Conservation (phyloP, 2,329 filamentous ascomycete genomes). For the Botrytis sinoallii region DNA sequence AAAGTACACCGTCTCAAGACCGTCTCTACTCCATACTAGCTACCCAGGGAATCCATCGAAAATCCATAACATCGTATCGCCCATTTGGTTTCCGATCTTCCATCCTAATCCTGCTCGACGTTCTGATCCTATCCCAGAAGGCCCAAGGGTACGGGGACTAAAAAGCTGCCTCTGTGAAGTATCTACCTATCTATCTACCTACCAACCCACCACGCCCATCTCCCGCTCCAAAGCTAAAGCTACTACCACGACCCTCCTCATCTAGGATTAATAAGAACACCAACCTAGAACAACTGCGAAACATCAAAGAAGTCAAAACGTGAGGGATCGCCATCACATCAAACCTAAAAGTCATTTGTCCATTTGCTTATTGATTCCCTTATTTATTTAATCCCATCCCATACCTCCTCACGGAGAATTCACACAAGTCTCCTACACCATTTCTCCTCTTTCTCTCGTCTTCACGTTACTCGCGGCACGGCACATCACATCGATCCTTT, state of each 20-base stretch:
- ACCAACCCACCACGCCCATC: not conserved
- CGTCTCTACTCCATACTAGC: not conserved
- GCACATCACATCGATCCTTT: not conserved
- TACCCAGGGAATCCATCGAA: not conserved
- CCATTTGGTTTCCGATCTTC: not conserved
- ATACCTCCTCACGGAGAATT: not conserved
- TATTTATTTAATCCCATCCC: not conserved
- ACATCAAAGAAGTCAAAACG: constrained; percentile 11
- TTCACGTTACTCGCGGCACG: not conserved
- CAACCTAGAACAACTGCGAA: constrained; percentile 22
- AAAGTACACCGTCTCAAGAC: not conserved
- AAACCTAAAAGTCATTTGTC: not conserved
- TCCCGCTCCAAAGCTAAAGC: not conserved
- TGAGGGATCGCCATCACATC: constrained; percentile 16
- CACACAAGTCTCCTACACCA: not conserved
- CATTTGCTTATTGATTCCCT: not conserved
- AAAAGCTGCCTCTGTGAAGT: not conserved
- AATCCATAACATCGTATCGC: not conserved
- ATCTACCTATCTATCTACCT: not conserved
- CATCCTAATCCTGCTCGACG: not conserved
- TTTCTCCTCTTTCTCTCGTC: not conserved
- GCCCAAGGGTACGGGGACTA: not conserved
- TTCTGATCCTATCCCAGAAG: not conserved
- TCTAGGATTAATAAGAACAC: not conserved
- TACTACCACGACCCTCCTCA: not conserved